Conservation (phyloP, 1,139 yeast species). For the Lodderomyces pseudojiufengensis region DNA sequence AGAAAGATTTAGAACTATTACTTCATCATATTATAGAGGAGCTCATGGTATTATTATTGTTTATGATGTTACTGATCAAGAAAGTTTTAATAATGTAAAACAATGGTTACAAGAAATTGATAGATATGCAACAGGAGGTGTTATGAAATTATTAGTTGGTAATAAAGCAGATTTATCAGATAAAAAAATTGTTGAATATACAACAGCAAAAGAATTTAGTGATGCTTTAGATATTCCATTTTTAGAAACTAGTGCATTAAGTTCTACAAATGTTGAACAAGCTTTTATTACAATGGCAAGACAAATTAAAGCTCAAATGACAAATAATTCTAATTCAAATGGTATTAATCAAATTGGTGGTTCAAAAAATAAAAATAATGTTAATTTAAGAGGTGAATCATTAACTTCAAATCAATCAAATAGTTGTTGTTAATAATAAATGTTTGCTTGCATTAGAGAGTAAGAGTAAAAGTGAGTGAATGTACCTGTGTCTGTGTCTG, state of each 20-base stretch:
- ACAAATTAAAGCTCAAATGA: conserved; percentile 96
- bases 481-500: too few species aligned
- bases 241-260: conserved; percentile 94
- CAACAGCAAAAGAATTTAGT: conserved; percentile 96
- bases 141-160: conserved; percentile 92
- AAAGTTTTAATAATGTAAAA: conserved; percentile 93
- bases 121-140: conserved; percentile 97
- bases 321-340: conserved; percentile 53
- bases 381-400: conserved; percentile 86
- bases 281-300: conserved; percentile 99
- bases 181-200: conserved; percentile 92
- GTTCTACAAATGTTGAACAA: conserved; percentile 95
- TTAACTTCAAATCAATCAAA: conserved; percentile 63
- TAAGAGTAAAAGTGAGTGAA: too few species aligned
- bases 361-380: conserved; percentile 54
- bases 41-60: conserved; percentile 98
- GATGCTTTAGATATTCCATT: conserved; percentile 94
- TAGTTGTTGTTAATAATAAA: conserved; percentile 92
- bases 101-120: conserved; percentile 99
- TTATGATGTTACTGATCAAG: conserved; percentile 97
- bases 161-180: conserved; percentile 94
- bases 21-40: conserved; percentile 96
- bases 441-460: too few species aligned
- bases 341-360: conserved; percentile 30
- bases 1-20: conserved; percentile 95